Percentiles rank a stretch among this genome's conserved stretches.
These are phyloP conservation scores for Cymbidium sinense DNA, from an alignment of 106 monocot genomes.

Conservation along the genomic window DNA sequence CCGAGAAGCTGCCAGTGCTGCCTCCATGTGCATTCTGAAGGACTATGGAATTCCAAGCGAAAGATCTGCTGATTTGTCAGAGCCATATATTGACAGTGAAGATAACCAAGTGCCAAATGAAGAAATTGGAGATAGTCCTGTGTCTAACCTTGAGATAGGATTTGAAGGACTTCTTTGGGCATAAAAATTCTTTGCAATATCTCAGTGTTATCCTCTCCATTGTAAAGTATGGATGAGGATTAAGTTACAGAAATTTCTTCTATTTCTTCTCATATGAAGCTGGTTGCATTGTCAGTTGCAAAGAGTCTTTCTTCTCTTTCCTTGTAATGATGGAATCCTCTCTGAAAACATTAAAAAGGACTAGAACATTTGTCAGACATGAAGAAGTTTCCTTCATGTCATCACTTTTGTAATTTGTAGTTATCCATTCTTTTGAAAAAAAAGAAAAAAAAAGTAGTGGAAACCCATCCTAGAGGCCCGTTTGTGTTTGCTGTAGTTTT, in stretches of 20 bases:
- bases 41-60: constrained; percentile 82
- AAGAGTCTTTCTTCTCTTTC: neutral
- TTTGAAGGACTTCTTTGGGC: constrained; percentile 93
- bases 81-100: constrained; percentile 50
- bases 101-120: constrained; percentile 25
- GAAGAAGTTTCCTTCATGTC: too few species aligned
- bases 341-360: too few species aligned
- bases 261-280: neutral
- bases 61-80: constrained; percentile 64
- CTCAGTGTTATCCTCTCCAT: neutral
- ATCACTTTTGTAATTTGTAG: too few species aligned
- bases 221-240: neutral
- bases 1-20: constrained; percentile 51
- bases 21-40: constrained; percentile 66
- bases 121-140: constrained; percentile 71
- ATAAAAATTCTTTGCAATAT: constrained; percentile 3
- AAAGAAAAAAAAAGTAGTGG: too few species aligned
- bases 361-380: too few species aligned
- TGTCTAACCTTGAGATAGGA: constrained; percentile 73
- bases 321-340: too few species aligned
- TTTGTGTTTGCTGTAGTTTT: too few species aligned
- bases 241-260: neutral
- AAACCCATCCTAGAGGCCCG: too few species aligned
- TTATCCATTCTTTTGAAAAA: too few species aligned
- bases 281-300: neutral